phyloP scores from a whole-genome alignment of 768 basidiomycete species.

The Saitozyma sp. region DNA sequence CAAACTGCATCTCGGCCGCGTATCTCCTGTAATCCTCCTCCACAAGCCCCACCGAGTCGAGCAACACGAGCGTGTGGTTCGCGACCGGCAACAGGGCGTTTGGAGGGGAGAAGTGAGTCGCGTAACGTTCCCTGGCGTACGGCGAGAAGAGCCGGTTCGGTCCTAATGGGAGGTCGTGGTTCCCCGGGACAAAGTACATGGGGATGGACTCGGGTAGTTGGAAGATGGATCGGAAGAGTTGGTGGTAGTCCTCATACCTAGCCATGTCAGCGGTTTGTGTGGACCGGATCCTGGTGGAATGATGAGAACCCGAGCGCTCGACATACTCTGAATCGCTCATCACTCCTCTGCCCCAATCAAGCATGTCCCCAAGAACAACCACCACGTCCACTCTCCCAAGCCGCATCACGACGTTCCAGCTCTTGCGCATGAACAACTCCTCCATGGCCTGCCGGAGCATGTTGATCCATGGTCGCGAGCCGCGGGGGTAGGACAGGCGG shows the following conservation, averaged over 20 bases:
- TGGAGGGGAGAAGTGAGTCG: constrained; percentile 71
- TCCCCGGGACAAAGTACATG: constrained; percentile 77
- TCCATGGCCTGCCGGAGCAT: constrained; percentile 66
- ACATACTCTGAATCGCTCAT: constrained; percentile 72
- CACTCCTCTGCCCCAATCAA: constrained; percentile 73
- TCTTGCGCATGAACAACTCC: constrained; percentile 81
- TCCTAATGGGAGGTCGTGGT: constrained; percentile 76
- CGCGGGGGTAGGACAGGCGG: constrained; percentile 66
- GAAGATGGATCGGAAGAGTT: constrained; percentile 73
- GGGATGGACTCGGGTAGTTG: constrained; percentile 57
- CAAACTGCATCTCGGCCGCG: constrained; percentile 52
- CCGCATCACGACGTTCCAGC: constrained; percentile 68
- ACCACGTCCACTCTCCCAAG: constrained; percentile 67
- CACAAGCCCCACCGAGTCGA: constrained; percentile 49
- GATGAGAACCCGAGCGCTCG: too few species aligned
- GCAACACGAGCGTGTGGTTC: constrained; percentile 54
- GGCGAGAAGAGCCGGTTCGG: constrained; percentile 57
- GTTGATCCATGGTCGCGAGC: constrained; percentile 60
- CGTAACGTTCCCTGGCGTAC: constrained; percentile 63
- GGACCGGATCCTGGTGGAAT: background rate
- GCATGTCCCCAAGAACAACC: constrained; percentile 87
- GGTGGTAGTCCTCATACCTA: constrained; percentile 74
- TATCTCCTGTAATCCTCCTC: constrained; percentile 52
- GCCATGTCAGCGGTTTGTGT: background rate
- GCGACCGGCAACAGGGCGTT: constrained; percentile 63